A percentile compares a stretch with the other conserved stretches of the same genome.
Conservation (phyloP, 2,329 filamentous ascomycete genomes). For the Apiospora pterosperma region DNA sequence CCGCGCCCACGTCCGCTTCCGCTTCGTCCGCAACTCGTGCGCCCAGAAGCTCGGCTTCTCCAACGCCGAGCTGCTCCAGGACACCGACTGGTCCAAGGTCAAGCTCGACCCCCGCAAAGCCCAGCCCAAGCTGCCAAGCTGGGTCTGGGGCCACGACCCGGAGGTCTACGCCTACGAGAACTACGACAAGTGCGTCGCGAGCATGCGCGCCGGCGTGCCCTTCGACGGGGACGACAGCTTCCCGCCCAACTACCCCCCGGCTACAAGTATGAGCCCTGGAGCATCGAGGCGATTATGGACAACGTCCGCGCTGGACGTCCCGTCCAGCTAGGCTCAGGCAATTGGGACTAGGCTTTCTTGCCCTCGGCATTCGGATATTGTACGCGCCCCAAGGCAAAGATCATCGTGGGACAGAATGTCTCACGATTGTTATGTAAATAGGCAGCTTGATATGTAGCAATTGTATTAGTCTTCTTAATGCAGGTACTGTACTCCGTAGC, state of each 20-base stretch:
- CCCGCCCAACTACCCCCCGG: slow-evolving; percentile 32
- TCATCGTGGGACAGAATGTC: background rate
- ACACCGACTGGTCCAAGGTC: slow-evolving; percentile 31
- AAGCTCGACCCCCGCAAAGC: slow-evolving; percentile 28
- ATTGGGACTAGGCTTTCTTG: slow-evolving; percentile 20
- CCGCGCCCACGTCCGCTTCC: slow-evolving; percentile 32
- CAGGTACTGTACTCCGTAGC: background rate
- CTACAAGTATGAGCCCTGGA: slow-evolving; percentile 36
- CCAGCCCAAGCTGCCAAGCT: slow-evolving; percentile 32
- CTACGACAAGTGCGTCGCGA: slow-evolving; percentile 29
- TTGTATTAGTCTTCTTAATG: background rate
- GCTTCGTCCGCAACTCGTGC: slow-evolving; percentile 32
- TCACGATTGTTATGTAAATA: background rate
- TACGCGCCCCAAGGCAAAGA: background rate
- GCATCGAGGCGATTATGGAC: slow-evolving; percentile 37
- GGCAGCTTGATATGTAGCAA: background rate
- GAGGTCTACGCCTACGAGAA: slow-evolving; percentile 33
- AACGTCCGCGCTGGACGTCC: slow-evolving; percentile 29
- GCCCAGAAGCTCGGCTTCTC: slow-evolving; percentile 35
- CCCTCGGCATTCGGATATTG: background rate
- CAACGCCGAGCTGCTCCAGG: slow-evolving; percentile 33
- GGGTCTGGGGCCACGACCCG: slow-evolving; percentile 35
- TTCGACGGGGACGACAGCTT: slow-evolving; percentile 25
- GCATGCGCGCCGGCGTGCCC: slow-evolving; percentile 24
- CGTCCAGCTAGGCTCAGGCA: slow-evolving; percentile 28